phyloP scores from a whole-genome alignment of 1,284 basidiomycete genomes.

The Inonotus obliquus region DNA sequence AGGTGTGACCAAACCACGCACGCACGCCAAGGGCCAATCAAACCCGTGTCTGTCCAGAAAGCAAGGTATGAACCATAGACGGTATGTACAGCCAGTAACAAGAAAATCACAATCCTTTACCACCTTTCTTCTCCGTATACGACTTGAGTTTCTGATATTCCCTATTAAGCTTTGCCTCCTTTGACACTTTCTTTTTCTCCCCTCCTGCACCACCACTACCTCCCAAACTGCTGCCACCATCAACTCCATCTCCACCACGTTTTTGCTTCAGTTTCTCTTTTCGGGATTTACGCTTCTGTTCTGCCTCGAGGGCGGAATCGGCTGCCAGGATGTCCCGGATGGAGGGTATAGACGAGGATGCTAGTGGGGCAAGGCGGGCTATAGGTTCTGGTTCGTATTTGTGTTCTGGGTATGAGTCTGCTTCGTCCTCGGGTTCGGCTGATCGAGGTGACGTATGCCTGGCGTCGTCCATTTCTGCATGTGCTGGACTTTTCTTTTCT shows the following conservation, averaged over 20 bases:
- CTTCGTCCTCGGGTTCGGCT: constrained; percentile 18
- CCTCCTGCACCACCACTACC: constrained; percentile 20
- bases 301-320: constrained; percentile 60
- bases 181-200: constrained; percentile 25
- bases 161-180: constrained; percentile 42
- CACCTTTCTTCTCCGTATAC: constrained; percentile 44
- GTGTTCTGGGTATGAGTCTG: constrained; percentile 20
- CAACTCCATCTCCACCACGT: constrained; percentile 14
- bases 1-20: too few species aligned
- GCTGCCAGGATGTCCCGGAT: constrained; percentile 76
- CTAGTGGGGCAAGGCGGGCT: constrained; percentile 60
- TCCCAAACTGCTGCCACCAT: constrained; percentile 16
- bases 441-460: not conserved
- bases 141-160: constrained; percentile 56
- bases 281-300: constrained; percentile 58
- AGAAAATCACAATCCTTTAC: not conserved
- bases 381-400: constrained; percentile 37
- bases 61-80: too few species aligned
- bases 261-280: constrained; percentile 65
- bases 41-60: too few species aligned
- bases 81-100: not conserved
- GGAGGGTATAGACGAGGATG: constrained; percentile 72
- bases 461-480: too few species aligned
- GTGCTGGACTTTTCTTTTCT: not conserved
- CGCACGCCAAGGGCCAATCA: too few species aligned